phyloP scores from a whole-genome alignment of 140 eudicot species.

The Bidens hawaiensis region DNA sequence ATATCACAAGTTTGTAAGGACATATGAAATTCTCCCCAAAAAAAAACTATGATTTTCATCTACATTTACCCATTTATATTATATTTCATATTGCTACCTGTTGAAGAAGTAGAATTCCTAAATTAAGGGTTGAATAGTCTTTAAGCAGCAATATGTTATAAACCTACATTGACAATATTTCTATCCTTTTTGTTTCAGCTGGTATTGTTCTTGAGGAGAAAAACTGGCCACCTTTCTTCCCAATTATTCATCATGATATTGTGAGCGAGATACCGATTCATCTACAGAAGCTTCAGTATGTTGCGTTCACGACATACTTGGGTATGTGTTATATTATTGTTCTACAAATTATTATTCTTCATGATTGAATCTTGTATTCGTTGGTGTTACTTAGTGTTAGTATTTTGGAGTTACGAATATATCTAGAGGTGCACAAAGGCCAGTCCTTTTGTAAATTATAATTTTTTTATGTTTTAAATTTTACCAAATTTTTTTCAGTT shows the following conservation, averaged over 20 bases:
- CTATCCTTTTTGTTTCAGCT: conserved; percentile 52
- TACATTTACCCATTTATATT: background rate
- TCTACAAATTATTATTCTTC: background rate
- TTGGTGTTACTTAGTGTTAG: background rate
- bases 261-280: conserved; percentile 91
- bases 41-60: background rate
- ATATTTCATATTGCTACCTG: background rate
- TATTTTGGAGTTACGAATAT: background rate
- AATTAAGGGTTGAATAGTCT: background rate
- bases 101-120: background rate
- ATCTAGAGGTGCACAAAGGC: background rate
- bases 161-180: background rate
- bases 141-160: background rate
- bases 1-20: too few species aligned
- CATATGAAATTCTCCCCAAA: background rate
- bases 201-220: conserved; percentile 96
- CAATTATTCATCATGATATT: conserved; percentile 87
- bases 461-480: too few species aligned
- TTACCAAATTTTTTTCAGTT: too few species aligned
- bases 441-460: too few species aligned
- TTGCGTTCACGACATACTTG: conserved; percentile 76
- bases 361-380: background rate
- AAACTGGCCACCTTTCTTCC: conserved; percentile 97
- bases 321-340: conserved; percentile 39
- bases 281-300: conserved; percentile 75